Base-by-base conservation (phyloP, 2,329 filamentous ascomycete species). In the Fusarium sp. region DNA sequence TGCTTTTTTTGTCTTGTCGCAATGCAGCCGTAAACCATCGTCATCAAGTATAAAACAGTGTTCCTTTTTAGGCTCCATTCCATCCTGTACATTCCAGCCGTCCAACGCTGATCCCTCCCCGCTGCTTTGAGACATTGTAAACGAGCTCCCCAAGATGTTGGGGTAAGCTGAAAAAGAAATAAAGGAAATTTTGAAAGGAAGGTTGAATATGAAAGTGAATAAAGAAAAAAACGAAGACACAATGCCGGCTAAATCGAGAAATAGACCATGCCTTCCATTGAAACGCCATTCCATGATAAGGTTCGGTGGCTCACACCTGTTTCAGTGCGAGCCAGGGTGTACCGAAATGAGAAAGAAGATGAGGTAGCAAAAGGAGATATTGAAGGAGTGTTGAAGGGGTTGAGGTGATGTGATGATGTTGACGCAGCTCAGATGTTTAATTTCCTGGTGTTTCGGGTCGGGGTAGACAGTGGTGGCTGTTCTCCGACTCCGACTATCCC, bases 21-120 rank as follows among this genome's bases (percentile, higher is more conserved):
- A 77, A 75, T 78, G 70, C 75, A 78, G 77, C 77, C 77, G 77
- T 78, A 75, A 78, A 74, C 72, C 69, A 76, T 77, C 74, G 75
- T 78, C 76, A 78, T 78, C 76, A 78, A 66, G 58, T 71, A 54
- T 69, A 68, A 77, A 78, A 77, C 69, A 71, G 72, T 73, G 64
- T 74, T 77, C 67, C 75, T 69, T 77, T 72, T 74, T 71, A 54
- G 58, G 65, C 72, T 69, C 74, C 72, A 71, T 76, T 73, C 75
- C 75, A 65, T 72, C 63, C 69, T 60, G 59, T 67, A 61, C 71
- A 67, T 76, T 73, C 74, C 73, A 67, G 44, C 69, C 75, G 62
- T 49, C 75, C 64, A 60, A 64, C 69, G 71, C 64, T 75, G 56
- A 58, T 76, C 59, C 62, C 69, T 64, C 66, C 62, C 60, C 64